These are phyloP conservation scores for Alternaria rosae DNA, from an alignment of 2,329 filamentous ascomycete genomes.

Conservation along the genomic window DNA sequence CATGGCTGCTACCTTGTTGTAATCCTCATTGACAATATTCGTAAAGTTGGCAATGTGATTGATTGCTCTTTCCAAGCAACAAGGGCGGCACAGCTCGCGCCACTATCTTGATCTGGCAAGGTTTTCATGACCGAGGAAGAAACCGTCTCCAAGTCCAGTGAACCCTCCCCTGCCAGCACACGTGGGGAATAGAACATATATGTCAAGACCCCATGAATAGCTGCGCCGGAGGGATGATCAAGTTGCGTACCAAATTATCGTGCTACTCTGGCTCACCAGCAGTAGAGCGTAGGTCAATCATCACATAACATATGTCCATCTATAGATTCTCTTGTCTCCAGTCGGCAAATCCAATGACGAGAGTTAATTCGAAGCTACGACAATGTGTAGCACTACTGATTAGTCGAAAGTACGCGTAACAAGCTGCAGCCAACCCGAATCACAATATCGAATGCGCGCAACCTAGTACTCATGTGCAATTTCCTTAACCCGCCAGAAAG, in stretches of 20 bases:
- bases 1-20: neutral
- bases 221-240: too few species aligned
- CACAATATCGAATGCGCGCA: neutral
- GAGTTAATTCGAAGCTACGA: neutral
- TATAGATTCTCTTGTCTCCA: neutral
- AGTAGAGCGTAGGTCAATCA: neutral
- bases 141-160: neutral
- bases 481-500: neutral
- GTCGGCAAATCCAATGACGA: neutral
- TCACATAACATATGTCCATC: neutral
- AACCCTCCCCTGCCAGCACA: neutral
- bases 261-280: neutral
- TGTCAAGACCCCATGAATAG: too few species aligned
- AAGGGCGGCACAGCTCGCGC: neutral
- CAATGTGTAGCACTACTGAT: neutral
- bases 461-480: neutral
- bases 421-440: neutral
- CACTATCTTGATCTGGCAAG: neutral
- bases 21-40: neutral
- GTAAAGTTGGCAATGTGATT: neutral
- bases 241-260: neutral
- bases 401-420: neutral
- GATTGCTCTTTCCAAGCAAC: neutral
- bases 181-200: neutral
- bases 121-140: neutral